Percentiles rank a stretch among this genome's conserved stretches.
Evolutionary conservation across 352 stramenopile species (phyloP).

Genomic region (Globisporangium radiosum): DNA sequence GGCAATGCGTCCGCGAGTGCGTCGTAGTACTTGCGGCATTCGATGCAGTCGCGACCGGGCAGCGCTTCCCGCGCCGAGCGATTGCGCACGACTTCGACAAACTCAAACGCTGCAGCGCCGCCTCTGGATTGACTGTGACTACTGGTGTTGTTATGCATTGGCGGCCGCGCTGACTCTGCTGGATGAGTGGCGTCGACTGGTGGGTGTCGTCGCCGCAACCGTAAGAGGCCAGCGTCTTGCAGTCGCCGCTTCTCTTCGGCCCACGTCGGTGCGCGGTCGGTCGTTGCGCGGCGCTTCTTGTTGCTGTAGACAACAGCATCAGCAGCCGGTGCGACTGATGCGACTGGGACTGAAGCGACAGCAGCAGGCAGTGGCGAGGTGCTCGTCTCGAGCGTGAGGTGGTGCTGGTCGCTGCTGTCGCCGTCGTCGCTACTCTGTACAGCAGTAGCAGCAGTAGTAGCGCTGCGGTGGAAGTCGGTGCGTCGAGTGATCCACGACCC

Average conservation of each 20-base stretch:
- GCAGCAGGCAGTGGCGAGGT: neutral
- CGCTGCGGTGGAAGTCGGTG: slow-evolving; percentile 5
- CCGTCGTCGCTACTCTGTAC: too few relatives aligned
- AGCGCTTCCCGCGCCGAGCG: slow-evolving; percentile 48
- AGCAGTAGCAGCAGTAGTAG: neutral
- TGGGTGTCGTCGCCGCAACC: neutral
- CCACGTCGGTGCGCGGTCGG: slow-evolving; percentile 22
- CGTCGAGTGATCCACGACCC: slow-evolving; percentile 6
- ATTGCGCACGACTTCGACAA: slow-evolving; percentile 81
- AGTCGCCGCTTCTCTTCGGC: slow-evolving; percentile 33
- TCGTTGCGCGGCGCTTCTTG: neutral
- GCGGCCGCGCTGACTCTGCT: neutral
- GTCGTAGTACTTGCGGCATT: slow-evolving; percentile 79
- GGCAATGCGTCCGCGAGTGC: slow-evolving; percentile 43
- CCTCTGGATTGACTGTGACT: slow-evolving; percentile 3
- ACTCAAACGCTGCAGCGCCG: slow-evolving; percentile 25
- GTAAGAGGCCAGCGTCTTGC: slow-evolving; percentile 2
- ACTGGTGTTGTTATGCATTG: neutral
- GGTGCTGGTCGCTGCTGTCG: neutral
- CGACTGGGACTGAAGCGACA: neutral
- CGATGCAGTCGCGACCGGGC: slow-evolving; percentile 54
- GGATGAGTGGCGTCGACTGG: neutral
- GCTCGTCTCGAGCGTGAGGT: neutral
- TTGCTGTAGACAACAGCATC: neutral
- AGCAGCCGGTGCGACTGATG: neutral